Evolutionary conservation across 495 filamentous ascomycete genomes (phyloP).

Genomic region (Melanomma pulvis-pyrius): DNA sequence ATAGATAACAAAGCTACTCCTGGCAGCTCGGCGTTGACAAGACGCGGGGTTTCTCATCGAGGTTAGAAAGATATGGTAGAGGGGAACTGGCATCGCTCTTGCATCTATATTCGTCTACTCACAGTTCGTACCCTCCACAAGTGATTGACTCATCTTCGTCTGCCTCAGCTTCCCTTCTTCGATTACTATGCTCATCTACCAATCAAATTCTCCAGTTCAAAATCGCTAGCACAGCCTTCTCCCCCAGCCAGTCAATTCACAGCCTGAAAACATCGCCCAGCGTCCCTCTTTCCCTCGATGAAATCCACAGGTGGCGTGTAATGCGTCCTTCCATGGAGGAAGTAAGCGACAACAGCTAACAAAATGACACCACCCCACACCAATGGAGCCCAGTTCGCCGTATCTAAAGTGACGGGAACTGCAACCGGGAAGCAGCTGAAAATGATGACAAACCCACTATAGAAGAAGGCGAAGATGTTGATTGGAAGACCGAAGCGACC

Average conservation of each 20-base stretch:
- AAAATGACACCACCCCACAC: constrained; percentile 41
- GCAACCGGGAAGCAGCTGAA: constrained; percentile 44
- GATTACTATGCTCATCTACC: neutral
- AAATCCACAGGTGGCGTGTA: constrained; percentile 46
- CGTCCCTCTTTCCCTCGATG: constrained; percentile 44
- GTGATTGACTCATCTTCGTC: too few relatives aligned
- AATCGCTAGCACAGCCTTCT: neutral
- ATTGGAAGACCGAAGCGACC: constrained; percentile 42
- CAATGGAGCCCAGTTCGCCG: constrained; percentile 43
- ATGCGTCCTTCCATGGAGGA: constrained; percentile 38
- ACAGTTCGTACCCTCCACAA: too few relatives aligned
- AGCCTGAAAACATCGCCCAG: constrained; percentile 39
- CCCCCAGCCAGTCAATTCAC: constrained; percentile 15
- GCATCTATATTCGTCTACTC: too few relatives aligned
- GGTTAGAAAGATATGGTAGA: too few relatives aligned
- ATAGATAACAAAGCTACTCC: too few relatives aligned
- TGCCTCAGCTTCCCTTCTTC: too few relatives aligned
- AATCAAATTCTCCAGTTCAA: too few relatives aligned
- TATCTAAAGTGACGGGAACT: constrained; percentile 29
- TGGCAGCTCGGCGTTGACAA: too few relatives aligned
- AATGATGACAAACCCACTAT: constrained; percentile 39
- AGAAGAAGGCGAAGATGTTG: constrained; percentile 45
- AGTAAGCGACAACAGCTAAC: constrained; percentile 36
- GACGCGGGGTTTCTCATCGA: too few relatives aligned
- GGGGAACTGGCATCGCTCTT: too few relatives aligned